Evolutionary conservation across 441 rosid genomes (phyloP).

Genomic region (Erysimum pusillum): DNA sequence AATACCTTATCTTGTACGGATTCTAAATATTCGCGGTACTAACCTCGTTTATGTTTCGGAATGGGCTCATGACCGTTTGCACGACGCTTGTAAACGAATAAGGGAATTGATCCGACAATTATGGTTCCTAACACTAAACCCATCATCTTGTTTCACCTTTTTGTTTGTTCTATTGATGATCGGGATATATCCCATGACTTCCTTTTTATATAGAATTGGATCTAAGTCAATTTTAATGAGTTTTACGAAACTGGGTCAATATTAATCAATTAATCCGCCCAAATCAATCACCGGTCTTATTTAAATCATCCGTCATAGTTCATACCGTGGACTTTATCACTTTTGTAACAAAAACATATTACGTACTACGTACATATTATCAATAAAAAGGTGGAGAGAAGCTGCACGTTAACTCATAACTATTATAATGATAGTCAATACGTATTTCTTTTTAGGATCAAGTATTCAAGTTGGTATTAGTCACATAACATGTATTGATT

Average conservation of each 20-base stretch:
- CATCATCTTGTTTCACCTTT: background rate
- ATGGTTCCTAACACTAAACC: background rate
- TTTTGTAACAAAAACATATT: background rate
- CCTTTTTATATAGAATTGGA: background rate
- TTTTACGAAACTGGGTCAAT: background rate
- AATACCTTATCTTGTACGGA: background rate
- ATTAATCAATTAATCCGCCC: no score
- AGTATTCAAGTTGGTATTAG: no score
- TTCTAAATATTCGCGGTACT: background rate
- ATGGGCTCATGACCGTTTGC: background rate
- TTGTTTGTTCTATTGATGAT: background rate
- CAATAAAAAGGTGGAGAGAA: no score
- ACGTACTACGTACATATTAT: background rate
- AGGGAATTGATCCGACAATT: no score
- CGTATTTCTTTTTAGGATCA: no score
- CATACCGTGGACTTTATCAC: background rate
- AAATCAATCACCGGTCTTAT: no score
- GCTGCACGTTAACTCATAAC: no score
- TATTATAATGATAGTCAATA: no score
- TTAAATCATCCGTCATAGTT: no score
- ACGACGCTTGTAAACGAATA: no score
- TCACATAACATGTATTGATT: no score
- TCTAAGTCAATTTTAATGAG: background rate
- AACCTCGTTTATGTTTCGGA: slow-evolving; percentile 5
- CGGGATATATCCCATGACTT: background rate